A percentile compares a stretch with the other conserved stretches of the same genome.
Evolutionary conservation across 2,329 filamentous ascomycete species (phyloP).

Genomic region (Fusarium sublunatum): DNA sequence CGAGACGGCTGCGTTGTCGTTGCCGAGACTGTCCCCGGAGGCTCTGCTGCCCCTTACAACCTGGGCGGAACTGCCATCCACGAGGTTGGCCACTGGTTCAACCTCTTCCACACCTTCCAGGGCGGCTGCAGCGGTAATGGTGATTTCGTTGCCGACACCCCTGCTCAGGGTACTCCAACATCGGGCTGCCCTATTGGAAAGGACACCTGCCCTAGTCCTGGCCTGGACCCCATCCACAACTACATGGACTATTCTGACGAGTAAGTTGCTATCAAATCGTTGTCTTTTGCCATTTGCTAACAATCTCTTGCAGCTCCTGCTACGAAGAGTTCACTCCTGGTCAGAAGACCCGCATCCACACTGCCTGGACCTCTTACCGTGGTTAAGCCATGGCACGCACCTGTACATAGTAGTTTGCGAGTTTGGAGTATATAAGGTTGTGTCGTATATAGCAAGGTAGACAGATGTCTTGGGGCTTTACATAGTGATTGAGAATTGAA

Average conservation of each 20-base stretch:
- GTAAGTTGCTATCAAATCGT: constrained; percentile 32
- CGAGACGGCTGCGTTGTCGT: constrained; percentile 56
- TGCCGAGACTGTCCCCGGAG: constrained; percentile 53
- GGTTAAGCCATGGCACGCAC: too few relatives aligned
- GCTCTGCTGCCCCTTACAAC: constrained; percentile 49
- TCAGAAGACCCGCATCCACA: constrained; percentile 37
- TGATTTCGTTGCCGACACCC: constrained; percentile 56
- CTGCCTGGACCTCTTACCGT: constrained; percentile 37
- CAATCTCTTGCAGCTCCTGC: constrained; percentile 19
- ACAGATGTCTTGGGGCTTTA: too few relatives aligned
- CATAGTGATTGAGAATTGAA: too few relatives aligned
- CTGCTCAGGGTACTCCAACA: constrained; percentile 49
- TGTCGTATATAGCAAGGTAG: too few relatives aligned
- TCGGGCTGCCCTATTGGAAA: constrained; percentile 51
- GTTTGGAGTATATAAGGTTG: too few relatives aligned
- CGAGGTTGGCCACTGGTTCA: constrained; percentile 58
- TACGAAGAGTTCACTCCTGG: constrained; percentile 43
- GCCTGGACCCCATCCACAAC: constrained; percentile 52
- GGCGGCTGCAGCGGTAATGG: constrained; percentile 50
- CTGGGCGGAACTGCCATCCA: constrained; percentile 48
- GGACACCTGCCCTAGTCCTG: constrained; percentile 51
- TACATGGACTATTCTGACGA: constrained; percentile 58
- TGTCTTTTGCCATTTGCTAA: rapidly evolving
- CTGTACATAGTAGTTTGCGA: too few relatives aligned
- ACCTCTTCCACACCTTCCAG: constrained; percentile 57